Conservation (phyloP, 2,329 filamentous ascomycete genomes). For the Lachnellula arida region DNA sequence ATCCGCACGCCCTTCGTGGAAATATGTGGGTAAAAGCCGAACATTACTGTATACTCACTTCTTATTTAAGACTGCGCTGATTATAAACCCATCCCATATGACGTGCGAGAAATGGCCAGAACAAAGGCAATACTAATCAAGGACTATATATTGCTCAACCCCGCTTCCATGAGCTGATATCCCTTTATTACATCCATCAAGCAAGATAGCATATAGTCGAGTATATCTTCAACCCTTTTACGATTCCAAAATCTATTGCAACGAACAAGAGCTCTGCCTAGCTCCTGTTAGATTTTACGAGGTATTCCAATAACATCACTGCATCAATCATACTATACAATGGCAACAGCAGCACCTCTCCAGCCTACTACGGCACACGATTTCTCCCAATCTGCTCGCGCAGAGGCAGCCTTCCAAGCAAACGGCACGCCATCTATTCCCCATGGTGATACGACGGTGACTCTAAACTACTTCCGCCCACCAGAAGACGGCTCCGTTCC, state of each 20-base stretch:
- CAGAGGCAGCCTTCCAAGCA: constrained; percentile 20
- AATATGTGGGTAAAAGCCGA: background rate
- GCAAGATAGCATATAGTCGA: background rate
- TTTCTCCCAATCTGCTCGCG: constrained; percentile 26
- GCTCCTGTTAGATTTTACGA: background rate
- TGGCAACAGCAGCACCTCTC: constrained; percentile 36
- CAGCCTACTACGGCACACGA: constrained; percentile 40
- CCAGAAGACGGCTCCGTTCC: constrained; percentile 50
- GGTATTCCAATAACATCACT: background rate
- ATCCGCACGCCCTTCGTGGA: background rate
- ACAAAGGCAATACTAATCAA: background rate
- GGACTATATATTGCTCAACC: constrained; percentile 4
- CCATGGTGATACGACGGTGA: constrained; percentile 46
- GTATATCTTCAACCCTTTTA: background rate
- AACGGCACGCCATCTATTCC: constrained; percentile 33
- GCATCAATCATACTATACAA: constrained; percentile 24
- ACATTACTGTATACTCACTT: no score
- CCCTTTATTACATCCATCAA: background rate
- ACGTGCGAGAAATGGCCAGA: background rate
- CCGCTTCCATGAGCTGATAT: background rate
- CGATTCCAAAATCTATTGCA: background rate
- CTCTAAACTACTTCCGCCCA: constrained; percentile 49
- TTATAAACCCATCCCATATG: background rate
- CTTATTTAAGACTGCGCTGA: no score
- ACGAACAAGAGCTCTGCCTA: background rate